phyloP scores from a whole-genome alignment of 371 early-diverging fungal species.

The Mucor sp. region DNA sequence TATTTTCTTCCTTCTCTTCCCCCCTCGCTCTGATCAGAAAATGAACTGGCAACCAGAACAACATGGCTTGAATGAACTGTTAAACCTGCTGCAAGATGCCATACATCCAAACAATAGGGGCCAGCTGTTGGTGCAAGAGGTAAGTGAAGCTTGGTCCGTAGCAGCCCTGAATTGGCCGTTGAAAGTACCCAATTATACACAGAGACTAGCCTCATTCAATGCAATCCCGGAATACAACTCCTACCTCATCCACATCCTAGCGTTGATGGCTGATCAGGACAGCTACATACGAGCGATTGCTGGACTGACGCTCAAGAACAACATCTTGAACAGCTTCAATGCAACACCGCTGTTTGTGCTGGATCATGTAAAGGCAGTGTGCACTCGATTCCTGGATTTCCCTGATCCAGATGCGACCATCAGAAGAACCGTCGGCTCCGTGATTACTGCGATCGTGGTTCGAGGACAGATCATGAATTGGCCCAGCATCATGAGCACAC shows the following conservation, averaged over 20 bases:
- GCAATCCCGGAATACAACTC: slow-evolving; percentile 84
- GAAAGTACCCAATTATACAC: slow-evolving; percentile 10
- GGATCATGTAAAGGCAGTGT: slow-evolving; percentile 70
- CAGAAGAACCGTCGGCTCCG: slow-evolving; percentile 61
- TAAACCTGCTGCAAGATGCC: slow-evolving; percentile 40
- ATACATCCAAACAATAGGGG: slow-evolving; percentile 35
- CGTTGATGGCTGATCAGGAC: slow-evolving; percentile 60
- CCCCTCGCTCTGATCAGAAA: no score
- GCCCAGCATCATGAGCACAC: slow-evolving; percentile 73
- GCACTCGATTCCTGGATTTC: slow-evolving; percentile 56
- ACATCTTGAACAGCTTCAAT: slow-evolving; percentile 61
- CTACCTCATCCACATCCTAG: slow-evolving; percentile 85
- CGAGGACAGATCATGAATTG: slow-evolving; percentile 71
- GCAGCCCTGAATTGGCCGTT: neutral
- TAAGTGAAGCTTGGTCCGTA: neutral
- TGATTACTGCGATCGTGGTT: slow-evolving; percentile 86
- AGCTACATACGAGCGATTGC: slow-evolving; percentile 75
- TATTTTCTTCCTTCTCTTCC: neutral
- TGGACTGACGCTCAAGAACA: slow-evolving; percentile 88
- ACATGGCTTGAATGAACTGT: slow-evolving; percentile 34
- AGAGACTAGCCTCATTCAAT: slow-evolving; percentile 82
- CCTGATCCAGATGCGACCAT: slow-evolving; percentile 69
- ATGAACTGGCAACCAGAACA: slow-evolving; percentile 46
- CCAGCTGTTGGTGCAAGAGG: slow-evolving; percentile 39
- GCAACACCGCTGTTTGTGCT: slow-evolving; percentile 62